A percentile compares a stretch with the other conserved stretches of the same genome.
These are phyloP conservation scores for Trifolium repens DNA, from an alignment of 306 rosid genomes.

Conservation along the genomic window DNA sequence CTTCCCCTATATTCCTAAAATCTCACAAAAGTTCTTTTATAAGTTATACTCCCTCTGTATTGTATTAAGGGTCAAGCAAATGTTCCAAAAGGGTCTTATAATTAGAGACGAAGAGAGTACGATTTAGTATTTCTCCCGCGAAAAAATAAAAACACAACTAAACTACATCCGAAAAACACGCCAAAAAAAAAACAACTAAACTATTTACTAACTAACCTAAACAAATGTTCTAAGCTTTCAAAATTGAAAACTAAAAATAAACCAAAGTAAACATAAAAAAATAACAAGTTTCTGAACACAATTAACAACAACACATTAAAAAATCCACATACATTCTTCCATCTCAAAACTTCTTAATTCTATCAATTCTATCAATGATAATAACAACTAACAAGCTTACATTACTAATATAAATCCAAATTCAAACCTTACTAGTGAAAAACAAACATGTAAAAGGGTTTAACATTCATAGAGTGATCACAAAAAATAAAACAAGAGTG, in stretches of 20 bases:
- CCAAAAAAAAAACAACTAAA: neutral
- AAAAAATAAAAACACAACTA: neutral
- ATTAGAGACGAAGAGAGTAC: neutral
- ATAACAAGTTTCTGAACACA: constrained; percentile 17
- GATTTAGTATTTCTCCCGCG: neutral
- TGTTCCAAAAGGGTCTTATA: too few relatives aligned
- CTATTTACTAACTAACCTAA: neutral
- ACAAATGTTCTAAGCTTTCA: neutral
- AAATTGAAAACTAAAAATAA: neutral
- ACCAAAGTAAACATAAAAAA: neutral
- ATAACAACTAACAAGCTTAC: constrained; percentile 5
- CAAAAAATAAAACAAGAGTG: constrained; percentile 17
- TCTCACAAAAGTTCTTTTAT: neutral
- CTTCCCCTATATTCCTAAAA: constrained; percentile 4
- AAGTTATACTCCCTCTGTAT: neutral
- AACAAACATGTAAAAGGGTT: neutral
- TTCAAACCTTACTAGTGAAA: neutral
- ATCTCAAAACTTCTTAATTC: constrained; percentile 23
- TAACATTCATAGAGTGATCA: constrained; percentile 1
- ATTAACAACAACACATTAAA: constrained; percentile 4
- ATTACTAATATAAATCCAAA: constrained; percentile 1
- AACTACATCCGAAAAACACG: neutral
- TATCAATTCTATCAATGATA: constrained; percentile 3
- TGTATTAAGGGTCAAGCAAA: too few relatives aligned
- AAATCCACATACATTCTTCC: constrained; percentile 23